phyloP scores from a whole-genome alignment of 495 filamentous ascomycete species.

The Trichoderma erinaceum region DNA sequence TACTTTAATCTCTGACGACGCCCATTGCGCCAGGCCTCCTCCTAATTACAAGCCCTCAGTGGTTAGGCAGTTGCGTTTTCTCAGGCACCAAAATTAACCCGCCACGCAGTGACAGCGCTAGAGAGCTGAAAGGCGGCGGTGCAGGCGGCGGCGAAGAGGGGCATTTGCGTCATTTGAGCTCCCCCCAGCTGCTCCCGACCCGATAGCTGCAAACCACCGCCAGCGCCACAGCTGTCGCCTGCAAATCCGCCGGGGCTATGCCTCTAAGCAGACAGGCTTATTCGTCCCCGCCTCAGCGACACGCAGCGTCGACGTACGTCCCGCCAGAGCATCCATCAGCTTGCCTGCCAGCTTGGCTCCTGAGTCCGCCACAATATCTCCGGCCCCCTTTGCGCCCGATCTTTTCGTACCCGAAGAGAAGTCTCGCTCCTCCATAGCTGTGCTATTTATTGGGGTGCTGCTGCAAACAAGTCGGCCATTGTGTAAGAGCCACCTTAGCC shows the following conservation, averaged over 20 bases:
- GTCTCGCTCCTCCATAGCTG: neutral
- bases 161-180: constrained; percentile 12
- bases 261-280: neutral
- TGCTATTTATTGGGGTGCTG: constrained; percentile 9
- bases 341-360: constrained; percentile 9
- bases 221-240: neutral
- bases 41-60: no score
- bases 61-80: neutral
- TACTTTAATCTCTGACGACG: no score
- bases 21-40: no score
- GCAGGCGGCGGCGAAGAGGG: neutral
- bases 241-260: neutral
- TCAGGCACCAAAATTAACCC: neutral
- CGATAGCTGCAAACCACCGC: neutral
- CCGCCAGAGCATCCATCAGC: constrained; percentile 10
- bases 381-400: neutral
- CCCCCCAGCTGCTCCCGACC: constrained; percentile 1
- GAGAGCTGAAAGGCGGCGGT: neutral
- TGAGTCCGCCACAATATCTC: neutral
- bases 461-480: neutral
- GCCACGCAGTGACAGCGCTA: neutral
- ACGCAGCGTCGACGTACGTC: constrained; percentile 12
- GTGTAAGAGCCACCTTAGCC: neutral
- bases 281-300: neutral
- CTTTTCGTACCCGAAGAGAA: neutral